Conservation (phyloP, 371 early-diverging fungal species). For the Rhizopus sp. region DNA sequence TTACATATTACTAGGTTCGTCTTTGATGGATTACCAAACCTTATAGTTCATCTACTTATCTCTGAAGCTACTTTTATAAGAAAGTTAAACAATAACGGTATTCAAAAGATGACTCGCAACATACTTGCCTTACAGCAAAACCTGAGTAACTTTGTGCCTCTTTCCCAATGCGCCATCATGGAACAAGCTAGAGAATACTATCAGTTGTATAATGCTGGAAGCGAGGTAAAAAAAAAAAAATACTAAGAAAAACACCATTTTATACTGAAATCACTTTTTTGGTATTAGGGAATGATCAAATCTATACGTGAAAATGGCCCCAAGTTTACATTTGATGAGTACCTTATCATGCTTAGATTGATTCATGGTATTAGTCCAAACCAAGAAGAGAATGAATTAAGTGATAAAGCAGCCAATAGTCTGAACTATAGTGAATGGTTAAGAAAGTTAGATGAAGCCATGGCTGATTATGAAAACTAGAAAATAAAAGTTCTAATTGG, state of each 20-base stretch:
- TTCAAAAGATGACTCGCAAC: conserved; percentile 80
- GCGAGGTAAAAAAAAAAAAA: conserved; percentile 44
- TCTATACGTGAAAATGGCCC: conserved; percentile 49
- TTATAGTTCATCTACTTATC: conserved; percentile 75
- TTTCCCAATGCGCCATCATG: conserved; percentile 64
- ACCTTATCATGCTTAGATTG: conserved; percentile 44
- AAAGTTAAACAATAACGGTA: conserved; percentile 73
- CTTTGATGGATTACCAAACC: conserved; percentile 79
- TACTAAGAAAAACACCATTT: background rate
- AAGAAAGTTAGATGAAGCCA: conserved; percentile 44
- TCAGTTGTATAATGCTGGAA: conserved; percentile 65
- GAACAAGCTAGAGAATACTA: conserved; percentile 77
- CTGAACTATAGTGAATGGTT: conserved; percentile 46
- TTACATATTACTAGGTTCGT: conserved; percentile 55
- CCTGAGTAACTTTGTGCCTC: conserved; percentile 74
- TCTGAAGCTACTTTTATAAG: conserved; percentile 73
- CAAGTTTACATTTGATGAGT: conserved; percentile 52
- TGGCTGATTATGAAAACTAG: conserved; percentile 46
- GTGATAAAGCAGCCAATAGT: conserved; percentile 16
- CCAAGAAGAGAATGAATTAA: conserved; percentile 21
- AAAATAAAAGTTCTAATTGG: background rate
- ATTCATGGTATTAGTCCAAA: conserved; percentile 43
- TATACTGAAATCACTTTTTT: background rate
- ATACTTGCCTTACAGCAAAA: conserved; percentile 87
- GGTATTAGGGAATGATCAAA: conserved; percentile 31